Evolutionary conservation across 192 early-diverging fungal genomes (phyloP).

Genomic region (Mortierella hygrophila): DNA sequence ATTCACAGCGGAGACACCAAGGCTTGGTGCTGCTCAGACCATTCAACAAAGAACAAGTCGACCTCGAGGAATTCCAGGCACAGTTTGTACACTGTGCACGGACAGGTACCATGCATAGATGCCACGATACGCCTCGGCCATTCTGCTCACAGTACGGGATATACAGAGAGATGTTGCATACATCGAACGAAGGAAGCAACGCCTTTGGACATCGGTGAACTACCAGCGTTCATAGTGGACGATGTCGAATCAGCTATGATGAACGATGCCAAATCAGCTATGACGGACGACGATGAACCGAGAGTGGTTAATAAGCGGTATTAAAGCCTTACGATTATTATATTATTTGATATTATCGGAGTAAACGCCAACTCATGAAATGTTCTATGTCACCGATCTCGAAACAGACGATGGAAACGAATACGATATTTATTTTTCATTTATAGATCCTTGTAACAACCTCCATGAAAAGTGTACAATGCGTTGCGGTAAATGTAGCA

Average conservation of each 20-base stretch:
- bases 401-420: no score
- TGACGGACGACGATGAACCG: neutral
- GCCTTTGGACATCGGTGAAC: neutral
- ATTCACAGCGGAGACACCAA: constrained; percentile 6
- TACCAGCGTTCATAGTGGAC: neutral
- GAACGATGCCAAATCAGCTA: neutral
- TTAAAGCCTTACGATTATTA: no score
- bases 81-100: neutral
- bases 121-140: neutral
- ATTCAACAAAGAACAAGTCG: constrained; percentile 11
- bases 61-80: neutral
- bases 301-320: no score
- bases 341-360: no score
- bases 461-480: no score
- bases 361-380: no score
- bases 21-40: constrained; percentile 21
- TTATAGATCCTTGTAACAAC: no score
- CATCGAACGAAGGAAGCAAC: neutral
- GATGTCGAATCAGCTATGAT: neutral
- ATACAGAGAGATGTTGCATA: neutral
- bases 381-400: no score
- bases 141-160: neutral
- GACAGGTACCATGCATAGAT: constrained; percentile 24
- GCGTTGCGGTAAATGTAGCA: no score
- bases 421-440: no score